Percentiles rank a stretch among this genome's conserved stretches.
Conservation (phyloP, 345 rosid genomes). For the Sisymbrium irio region DNA sequence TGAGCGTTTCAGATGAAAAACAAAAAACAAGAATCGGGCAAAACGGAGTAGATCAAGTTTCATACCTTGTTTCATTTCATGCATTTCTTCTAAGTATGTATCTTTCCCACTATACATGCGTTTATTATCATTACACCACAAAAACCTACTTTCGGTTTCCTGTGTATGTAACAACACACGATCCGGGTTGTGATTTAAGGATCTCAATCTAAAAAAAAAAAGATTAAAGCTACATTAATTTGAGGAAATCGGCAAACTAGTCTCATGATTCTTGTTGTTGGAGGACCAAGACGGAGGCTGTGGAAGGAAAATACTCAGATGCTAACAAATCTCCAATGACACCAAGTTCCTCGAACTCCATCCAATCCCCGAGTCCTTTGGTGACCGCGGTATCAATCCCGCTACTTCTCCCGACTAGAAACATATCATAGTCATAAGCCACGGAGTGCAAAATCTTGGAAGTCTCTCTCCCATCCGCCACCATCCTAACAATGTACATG, state of each 20-base stretch:
- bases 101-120: background rate
- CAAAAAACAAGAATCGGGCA: too few species aligned
- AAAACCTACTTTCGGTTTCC: background rate
- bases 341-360: constrained; percentile 62
- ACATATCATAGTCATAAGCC: constrained; percentile 38
- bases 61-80: background rate
- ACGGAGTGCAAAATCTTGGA: constrained; percentile 33
- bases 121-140: background rate
- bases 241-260: background rate
- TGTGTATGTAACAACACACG: too few species aligned
- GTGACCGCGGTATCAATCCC: constrained; percentile 37
- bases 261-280: constrained; percentile 41
- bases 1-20: too few species aligned
- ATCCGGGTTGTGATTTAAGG: too few species aligned
- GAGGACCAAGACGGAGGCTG: constrained; percentile 47
- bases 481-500: constrained; percentile 25
- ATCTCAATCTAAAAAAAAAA: background rate
- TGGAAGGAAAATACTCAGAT: constrained; percentile 43
- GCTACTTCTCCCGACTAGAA: constrained; percentile 50
- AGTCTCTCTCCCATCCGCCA: constrained; percentile 42
- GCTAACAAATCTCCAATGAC: constrained; percentile 61
- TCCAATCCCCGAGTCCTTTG: constrained; percentile 54
- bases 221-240: background rate
- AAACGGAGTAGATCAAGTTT: too few species aligned
- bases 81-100: background rate